Evolutionary conservation across 2,329 filamentous ascomycete genomes (phyloP), one percentile per base, ranked within the genome.

Genomic region (Penicillium brasilianum): DNA sequence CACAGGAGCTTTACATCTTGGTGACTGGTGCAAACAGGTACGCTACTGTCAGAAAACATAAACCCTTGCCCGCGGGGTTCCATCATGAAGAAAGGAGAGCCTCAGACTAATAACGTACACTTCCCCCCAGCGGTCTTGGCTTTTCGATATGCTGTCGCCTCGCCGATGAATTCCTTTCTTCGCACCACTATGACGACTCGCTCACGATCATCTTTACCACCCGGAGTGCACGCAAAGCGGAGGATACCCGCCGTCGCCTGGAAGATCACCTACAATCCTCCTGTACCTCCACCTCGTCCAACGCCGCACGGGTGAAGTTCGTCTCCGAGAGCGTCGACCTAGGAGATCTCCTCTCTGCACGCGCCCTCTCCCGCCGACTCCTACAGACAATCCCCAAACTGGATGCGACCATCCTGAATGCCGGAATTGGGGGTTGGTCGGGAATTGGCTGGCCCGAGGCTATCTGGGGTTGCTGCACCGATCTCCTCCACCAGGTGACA

Each of bases 11-110:
- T 43, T 77, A 75, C 72, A 87, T 92, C 9, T 82, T 97, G 41
- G 86, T 97, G 43, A 96, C 92, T 0, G 92, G 92, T 56, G 91
- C 91, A 37, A 96, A 96, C 77, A 93, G 91, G 92, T 93, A 84
- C 59, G 50, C 28, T 16, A 13, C n/a, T 36, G 30, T 20, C 55
- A 48, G 58, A 48, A 44, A 18, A 52, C 3, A 43, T 54, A 50
- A 9, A 3, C 49, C 54, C 16, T 6, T 32, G 22, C 14, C 7
- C 32, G 18, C 20, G 20, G 48, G 30, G 48, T 10, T 53, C 34
- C 46, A 22, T 37, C 18, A n/a, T 16, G 11, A 43, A 43, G 11
- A 39, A 54, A 54, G 32, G 43, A 18, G 50, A 9, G 8, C n/a
- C 36, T 39, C 30, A 20, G 54, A 60, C 59, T 67, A 57, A 62